A percentile compares a stretch with the other conserved stretches of the same genome.
phyloP scores from a whole-genome alignment of 129 eudicot genomes.

The Ambrosia trifida region DNA sequence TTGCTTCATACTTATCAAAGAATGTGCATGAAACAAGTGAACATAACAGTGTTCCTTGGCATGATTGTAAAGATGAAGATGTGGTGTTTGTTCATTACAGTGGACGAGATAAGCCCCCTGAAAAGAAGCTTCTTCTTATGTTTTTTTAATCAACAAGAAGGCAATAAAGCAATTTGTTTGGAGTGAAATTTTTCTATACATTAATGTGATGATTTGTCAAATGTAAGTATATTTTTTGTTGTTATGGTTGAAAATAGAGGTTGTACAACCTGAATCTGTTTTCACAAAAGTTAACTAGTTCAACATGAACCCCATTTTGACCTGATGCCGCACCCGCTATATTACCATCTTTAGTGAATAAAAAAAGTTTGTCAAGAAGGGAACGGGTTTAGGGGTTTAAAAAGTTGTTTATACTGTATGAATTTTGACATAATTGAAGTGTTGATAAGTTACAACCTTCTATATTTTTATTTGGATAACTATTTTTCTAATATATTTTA shows the following conservation, averaged over 20 bases:
- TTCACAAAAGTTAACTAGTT: too few species aligned
- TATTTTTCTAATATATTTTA: not conserved
- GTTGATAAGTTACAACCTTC: not conserved
- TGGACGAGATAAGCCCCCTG: slow-evolving; percentile 36
- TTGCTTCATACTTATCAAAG: slow-evolving; percentile 4
- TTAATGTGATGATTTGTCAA: not conserved
- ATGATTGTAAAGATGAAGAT: not conserved
- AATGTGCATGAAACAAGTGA: not conserved
- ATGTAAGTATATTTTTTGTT: not conserved
- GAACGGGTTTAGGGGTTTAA: not conserved
- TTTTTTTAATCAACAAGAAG: slow-evolving; percentile 43
- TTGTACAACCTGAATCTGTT: not conserved
- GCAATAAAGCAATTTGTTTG: slow-evolving; percentile 22
- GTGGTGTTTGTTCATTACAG: not conserved
- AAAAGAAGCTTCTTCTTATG: slow-evolving; percentile 40
- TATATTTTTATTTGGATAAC: not conserved
- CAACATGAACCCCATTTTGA: not conserved
- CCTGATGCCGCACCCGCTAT: not conserved
- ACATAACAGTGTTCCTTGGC: not conserved
- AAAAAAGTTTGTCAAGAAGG: not conserved
- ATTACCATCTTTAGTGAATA: not conserved
- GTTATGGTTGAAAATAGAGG: not conserved
- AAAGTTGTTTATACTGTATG: not conserved
- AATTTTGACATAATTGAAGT: not conserved
- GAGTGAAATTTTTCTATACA: not conserved